Conservation (phyloP, 805 yeast genomes). For the Metschnikowia peoriensis region DNA sequence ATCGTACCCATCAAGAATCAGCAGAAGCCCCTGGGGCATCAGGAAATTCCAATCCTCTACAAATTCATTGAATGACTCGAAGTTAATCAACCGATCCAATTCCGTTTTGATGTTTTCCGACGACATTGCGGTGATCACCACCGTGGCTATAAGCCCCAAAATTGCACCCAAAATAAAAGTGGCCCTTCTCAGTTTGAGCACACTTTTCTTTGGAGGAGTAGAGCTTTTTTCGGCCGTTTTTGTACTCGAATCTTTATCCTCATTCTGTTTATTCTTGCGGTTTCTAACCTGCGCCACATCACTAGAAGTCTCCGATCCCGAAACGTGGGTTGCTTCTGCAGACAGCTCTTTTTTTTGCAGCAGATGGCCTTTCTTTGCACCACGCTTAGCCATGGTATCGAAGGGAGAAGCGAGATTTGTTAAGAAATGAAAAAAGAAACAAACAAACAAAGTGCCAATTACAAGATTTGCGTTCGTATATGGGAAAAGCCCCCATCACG, state of each 20-base stretch:
- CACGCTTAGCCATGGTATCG: background rate
- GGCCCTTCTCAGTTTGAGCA: constrained; percentile 54
- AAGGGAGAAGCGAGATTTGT: no score
- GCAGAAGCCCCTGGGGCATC: constrained; percentile 64
- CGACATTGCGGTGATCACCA: constrained; percentile 47
- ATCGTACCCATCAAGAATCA: constrained; percentile 57
- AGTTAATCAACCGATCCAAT: constrained; percentile 48
- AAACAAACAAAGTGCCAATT: no score
- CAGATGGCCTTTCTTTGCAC: background rate
- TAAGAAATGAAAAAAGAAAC: background rate
- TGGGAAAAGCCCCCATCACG: background rate
- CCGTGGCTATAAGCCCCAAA: constrained; percentile 64
- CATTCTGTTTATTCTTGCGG: constrained; percentile 4
- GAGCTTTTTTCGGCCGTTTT: background rate
- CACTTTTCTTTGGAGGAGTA: constrained; percentile 10
- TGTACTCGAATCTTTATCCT: background rate
- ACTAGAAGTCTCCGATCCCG: background rate
- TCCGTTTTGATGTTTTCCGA: constrained; percentile 43
- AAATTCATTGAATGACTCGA: constrained; percentile 57
- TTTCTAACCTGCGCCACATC: constrained; percentile 2
- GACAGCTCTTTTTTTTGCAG: background rate
- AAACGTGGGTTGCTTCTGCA: background rate
- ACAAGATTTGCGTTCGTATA: background rate
- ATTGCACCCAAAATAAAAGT: constrained; percentile 70
- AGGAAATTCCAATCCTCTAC: constrained; percentile 65